A percentile compares a stretch with the other conserved stretches of the same genome.
These are phyloP conservation scores for Darksidea phi DNA, from an alignment of 495 filamentous ascomycete species.

Conservation along the genomic window DNA sequence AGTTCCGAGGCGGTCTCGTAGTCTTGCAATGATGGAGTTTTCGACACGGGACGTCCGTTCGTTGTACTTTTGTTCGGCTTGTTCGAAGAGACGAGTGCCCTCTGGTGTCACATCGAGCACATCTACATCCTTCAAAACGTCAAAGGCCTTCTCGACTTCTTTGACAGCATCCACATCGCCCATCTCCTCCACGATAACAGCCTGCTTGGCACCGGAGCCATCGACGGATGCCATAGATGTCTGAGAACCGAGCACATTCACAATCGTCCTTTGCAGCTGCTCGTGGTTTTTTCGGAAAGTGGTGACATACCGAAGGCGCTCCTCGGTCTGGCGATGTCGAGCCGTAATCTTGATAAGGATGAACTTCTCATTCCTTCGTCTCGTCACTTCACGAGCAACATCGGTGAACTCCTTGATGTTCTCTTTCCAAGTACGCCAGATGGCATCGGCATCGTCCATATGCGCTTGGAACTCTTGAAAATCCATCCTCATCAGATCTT, in stretches of 20 bases:
- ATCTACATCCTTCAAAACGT: conserved; percentile 88
- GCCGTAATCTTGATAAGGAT: conserved; percentile 94
- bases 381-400: conserved; percentile 87
- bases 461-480: conserved; percentile 83
- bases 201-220: conserved; percentile 49
- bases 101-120: conserved; percentile 86
- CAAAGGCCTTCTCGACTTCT: conserved; percentile 91
- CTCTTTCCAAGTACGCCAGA: conserved; percentile 93
- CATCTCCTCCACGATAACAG: conserved; percentile 80
- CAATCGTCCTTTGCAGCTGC: conserved; percentile 91
- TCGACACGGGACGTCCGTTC: conserved; percentile 95
- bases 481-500: conserved; percentile 84
- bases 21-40: conserved; percentile 94
- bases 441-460: conserved; percentile 76
- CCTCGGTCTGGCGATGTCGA: conserved; percentile 80
- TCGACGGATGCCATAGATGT: conserved; percentile 45
- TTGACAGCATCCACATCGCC: conserved; percentile 98
- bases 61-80: conserved; percentile 92
- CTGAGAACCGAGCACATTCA: conserved; percentile 85
- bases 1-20: conserved; percentile 89
- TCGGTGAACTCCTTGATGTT: conserved; percentile 96
- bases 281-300: conserved; percentile 96
- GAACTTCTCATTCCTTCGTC: conserved; percentile 90
- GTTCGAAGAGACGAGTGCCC: conserved; percentile 85
- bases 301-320: conserved; percentile 85